Evolutionary conservation across 73 alveolate genomes (phyloP).

Genomic region (Urostyla sp.): DNA sequence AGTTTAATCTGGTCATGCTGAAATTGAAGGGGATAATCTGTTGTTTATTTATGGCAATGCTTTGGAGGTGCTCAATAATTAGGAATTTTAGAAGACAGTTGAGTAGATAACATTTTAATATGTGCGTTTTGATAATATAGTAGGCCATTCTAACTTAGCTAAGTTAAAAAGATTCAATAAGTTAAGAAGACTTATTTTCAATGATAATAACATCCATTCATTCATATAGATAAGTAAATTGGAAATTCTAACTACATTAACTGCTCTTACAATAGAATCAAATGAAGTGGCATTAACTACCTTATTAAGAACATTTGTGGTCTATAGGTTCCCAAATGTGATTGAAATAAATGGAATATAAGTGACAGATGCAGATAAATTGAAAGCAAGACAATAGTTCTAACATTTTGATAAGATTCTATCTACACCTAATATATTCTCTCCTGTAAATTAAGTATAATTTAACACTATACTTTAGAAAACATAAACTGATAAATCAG

Average conservation of each 20-base stretch:
- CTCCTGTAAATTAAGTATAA: constrained; percentile 15
- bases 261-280: constrained; percentile 74
- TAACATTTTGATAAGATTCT: constrained; percentile 90
- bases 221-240: constrained; percentile 89
- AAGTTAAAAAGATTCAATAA: constrained; percentile 81
- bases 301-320: constrained; percentile 86
- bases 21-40: constrained; percentile 93
- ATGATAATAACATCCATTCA: constrained; percentile 87
- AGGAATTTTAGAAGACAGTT: constrained; percentile 86
- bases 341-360: constrained; percentile 82
- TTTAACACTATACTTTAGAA: constrained; percentile 6
- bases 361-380: constrained; percentile 85
- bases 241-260: constrained; percentile 82
- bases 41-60: constrained; percentile 96
- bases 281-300: constrained; percentile 82
- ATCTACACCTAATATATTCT: constrained; percentile 77
- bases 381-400: constrained; percentile 87
- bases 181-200: constrained; percentile 83
- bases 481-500: constrained; percentile 33
- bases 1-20: constrained; percentile 98
- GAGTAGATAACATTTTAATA: constrained; percentile 88
- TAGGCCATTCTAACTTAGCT: constrained; percentile 77
- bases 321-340: constrained; percentile 94
- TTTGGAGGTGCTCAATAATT: constrained; percentile 84
- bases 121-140: constrained; percentile 88